phyloP scores from a whole-genome alignment of 2,329 filamentous ascomycete species.

The Alternaria sp. region DNA sequence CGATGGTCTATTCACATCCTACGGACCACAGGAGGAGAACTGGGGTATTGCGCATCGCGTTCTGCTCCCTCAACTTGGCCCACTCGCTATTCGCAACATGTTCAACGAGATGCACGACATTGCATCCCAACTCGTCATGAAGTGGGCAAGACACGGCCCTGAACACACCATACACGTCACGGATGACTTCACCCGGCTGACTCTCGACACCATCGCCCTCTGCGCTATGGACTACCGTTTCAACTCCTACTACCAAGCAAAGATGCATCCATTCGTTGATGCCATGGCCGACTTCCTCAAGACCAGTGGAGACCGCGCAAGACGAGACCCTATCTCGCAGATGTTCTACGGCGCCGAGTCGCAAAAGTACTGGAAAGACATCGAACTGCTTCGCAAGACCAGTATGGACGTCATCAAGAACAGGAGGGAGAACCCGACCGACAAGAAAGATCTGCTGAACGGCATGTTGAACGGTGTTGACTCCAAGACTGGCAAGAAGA shows the following conservation, averaged over 20 bases:
- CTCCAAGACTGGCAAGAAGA: constrained; percentile 63
- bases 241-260: constrained; percentile 48
- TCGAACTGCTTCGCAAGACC: constrained; percentile 61
- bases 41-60: constrained; percentile 67
- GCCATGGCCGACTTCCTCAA: constrained; percentile 49
- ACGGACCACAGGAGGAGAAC: constrained; percentile 47
- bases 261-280: constrained; percentile 47
- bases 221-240: constrained; percentile 52
- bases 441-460: constrained; percentile 67
- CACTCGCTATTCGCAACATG: constrained; percentile 71
- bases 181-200: constrained; percentile 49
- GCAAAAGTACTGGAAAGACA: constrained; percentile 61
- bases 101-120: constrained; percentile 66
- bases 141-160: constrained; percentile 66
- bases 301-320: constrained; percentile 43
- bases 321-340: constrained; percentile 38
- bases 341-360: constrained; percentile 45
- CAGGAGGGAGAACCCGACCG: constrained; percentile 60
- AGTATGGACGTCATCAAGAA: constrained; percentile 64
- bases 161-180: constrained; percentile 43
- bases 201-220: constrained; percentile 48
- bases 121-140: constrained; percentile 68
- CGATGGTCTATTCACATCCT: constrained; percentile 52
- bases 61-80: constrained; percentile 73
- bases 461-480: constrained; percentile 66